A percentile compares a stretch with the other conserved stretches of the same genome.
These are phyloP conservation scores for Andrographis paniculata DNA, from an alignment of 305 asterid genomes.

Conservation along the genomic window DNA sequence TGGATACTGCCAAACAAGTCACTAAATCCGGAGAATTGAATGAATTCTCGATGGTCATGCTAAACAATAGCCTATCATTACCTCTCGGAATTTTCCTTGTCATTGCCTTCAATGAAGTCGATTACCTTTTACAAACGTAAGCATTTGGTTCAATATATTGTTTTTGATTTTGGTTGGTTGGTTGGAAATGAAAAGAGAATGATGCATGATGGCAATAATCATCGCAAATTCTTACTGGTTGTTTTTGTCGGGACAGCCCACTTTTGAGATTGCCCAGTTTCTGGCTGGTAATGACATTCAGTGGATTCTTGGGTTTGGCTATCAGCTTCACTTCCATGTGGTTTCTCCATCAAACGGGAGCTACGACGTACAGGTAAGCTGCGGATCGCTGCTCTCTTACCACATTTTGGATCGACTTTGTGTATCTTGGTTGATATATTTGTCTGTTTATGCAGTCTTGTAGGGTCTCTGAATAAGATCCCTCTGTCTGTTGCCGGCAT, in stretches of 20 bases:
- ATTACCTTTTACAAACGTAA: constrained; percentile 77
- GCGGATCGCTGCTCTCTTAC: no score
- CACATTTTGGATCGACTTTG: no score
- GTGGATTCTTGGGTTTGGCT: constrained; percentile 84
- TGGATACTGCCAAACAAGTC: constrained; percentile 91
- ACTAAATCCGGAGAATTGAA: constrained; percentile 83
- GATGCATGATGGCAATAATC: no score
- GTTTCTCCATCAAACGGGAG: constrained; percentile 98
- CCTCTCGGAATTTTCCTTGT: constrained; percentile 70
- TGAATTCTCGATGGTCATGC: constrained; percentile 94
- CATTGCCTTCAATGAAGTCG: constrained; percentile 63
- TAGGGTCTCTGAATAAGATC: constrained; percentile 88
- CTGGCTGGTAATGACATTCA: constrained; percentile 73
- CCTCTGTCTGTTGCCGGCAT: constrained; percentile 92
- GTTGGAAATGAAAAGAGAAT: no score
- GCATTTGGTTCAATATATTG: constrained; percentile 16
- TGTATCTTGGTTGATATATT: not conserved
- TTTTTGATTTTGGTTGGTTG: not conserved
- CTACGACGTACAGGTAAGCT: constrained; percentile 81
- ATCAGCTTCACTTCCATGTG: constrained; percentile 97
- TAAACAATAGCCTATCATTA: constrained; percentile 77
- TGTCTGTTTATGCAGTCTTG: constrained; percentile 58
- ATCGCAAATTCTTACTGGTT: no score
- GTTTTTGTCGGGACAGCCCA: constrained; percentile 35
- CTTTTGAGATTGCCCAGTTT: constrained; percentile 63